Evolutionary conservation across 2,329 filamentous ascomycete species (phyloP).

Genomic region (Catunica adiposa): DNA sequence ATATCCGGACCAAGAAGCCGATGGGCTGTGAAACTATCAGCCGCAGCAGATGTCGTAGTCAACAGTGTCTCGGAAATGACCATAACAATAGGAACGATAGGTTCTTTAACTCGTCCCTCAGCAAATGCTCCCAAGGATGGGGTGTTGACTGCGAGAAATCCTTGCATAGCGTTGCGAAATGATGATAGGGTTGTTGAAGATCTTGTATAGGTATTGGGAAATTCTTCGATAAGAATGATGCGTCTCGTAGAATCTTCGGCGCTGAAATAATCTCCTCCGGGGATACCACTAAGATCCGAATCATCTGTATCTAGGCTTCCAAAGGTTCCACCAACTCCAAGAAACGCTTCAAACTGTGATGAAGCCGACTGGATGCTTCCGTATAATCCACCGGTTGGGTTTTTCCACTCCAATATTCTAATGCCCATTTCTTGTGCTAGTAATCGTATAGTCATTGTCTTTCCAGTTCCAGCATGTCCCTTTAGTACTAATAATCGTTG

Average conservation of each 20-base stretch:
- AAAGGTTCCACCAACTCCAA: constrained; percentile 67
- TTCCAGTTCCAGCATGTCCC: constrained; percentile 79
- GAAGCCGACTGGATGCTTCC: constrained; percentile 53
- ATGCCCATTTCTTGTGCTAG: constrained; percentile 63
- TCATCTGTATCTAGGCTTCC: constrained; percentile 41
- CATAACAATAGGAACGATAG: constrained; percentile 61
- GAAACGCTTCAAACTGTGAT: constrained; percentile 80
- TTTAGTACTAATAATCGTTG: constrained; percentile 72
- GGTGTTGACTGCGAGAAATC: constrained; percentile 54
- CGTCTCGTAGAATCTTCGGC: constrained; percentile 21
- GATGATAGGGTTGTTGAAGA: constrained; percentile 47
- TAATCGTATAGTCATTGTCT: constrained; percentile 71
- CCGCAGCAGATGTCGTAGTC: constrained; percentile 66
- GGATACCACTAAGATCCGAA: neutral
- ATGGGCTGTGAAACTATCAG: constrained; percentile 87
- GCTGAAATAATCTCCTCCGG: neutral
- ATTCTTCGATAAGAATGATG: constrained; percentile 65
- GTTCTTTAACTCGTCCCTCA: constrained; percentile 26
- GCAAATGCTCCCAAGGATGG: constrained; percentile 36
- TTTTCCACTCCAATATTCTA: constrained; percentile 79
- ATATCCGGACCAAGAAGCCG: constrained; percentile 77
- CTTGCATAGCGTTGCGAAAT: constrained; percentile 59
- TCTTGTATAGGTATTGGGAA: constrained; percentile 57
- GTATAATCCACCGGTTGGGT: constrained; percentile 47
- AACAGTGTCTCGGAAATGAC: constrained; percentile 82